A percentile compares a stretch with the other conserved stretches of the same genome.
Evolutionary conservation across 345 rosid species (phyloP).

Genomic region (Citrus mangshanensis): DNA sequence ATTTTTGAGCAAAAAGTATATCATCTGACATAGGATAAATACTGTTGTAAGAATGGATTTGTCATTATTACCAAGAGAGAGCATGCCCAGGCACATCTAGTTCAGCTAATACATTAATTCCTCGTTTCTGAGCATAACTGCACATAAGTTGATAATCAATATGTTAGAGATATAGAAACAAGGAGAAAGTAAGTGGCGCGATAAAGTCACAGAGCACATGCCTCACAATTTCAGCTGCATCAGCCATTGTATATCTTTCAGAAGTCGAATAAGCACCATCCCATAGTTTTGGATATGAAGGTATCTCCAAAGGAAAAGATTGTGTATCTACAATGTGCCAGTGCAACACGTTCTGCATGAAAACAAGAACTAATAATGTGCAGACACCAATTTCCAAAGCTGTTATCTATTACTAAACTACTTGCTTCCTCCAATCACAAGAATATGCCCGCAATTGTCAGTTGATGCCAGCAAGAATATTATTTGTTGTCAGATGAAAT

Average conservation of each 20-base stretch:
- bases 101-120: conserved; percentile 68
- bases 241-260: conserved; percentile 54
- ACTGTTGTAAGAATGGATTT: conserved; percentile 6
- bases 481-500: neutral
- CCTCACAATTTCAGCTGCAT: conserved; percentile 67
- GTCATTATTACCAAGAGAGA: conserved; percentile 50
- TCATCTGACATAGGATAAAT: neutral
- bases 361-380: conserved; percentile 1
- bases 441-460: neutral
- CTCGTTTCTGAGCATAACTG: conserved; percentile 59
- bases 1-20: conserved; percentile 7
- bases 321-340: conserved; percentile 78
- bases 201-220: conserved; percentile 23
- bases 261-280: conserved; percentile 57
- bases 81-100: conserved; percentile 82
- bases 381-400: neutral
- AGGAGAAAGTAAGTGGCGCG: neutral
- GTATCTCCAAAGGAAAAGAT: conserved; percentile 70
- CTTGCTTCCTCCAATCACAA: neutral
- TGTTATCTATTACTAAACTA: neutral
- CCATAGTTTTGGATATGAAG: conserved; percentile 78
- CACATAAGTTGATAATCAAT: conserved; percentile 9
- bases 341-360: conserved; percentile 62
- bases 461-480: neutral
- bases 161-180: conserved; percentile 1